A percentile compares a stretch with the other conserved stretches of the same genome.
These are phyloP conservation scores for Aspergillus hancockii DNA, from an alignment of 495 filamentous ascomycete genomes.

Conservation along the genomic window DNA sequence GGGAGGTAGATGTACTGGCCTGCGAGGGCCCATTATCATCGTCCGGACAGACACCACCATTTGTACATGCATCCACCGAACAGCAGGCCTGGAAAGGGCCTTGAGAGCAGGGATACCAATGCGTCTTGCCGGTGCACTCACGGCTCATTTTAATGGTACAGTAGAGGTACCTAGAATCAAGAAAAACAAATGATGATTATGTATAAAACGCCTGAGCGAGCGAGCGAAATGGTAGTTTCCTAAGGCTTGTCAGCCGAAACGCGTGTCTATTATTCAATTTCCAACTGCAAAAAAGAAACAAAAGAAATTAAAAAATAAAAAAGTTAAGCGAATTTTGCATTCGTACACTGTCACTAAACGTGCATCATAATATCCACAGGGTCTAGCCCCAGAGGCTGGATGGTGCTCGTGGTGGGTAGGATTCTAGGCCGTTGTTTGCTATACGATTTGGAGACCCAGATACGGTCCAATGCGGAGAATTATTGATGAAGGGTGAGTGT, in stretches of 20 bases:
- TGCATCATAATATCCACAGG: background rate
- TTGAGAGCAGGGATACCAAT: slow-evolving; percentile 35
- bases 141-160: background rate
- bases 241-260: background rate
- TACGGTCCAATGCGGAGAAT: background rate
- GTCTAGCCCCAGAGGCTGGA: background rate
- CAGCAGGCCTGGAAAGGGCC: slow-evolving; percentile 40
- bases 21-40: slow-evolving; percentile 10
- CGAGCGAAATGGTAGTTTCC: background rate
- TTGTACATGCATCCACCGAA: slow-evolving; percentile 36
- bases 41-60: slow-evolving; percentile 35
- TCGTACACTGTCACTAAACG: background rate
- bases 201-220: background rate
- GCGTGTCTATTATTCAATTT: background rate
- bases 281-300: background rate
- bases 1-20: background rate
- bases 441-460: background rate
- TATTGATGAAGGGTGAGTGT: background rate
- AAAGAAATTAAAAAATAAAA: too few species aligned
- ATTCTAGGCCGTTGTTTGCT: background rate
- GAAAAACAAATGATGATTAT: background rate
- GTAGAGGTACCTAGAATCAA: background rate
- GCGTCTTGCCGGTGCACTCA: slow-evolving; percentile 6
- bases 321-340: too few species aligned
- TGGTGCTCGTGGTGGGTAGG: background rate